Conservation (phyloP, 1,284 basidiomycete genomes). For the Tilletia walkeri region DNA sequence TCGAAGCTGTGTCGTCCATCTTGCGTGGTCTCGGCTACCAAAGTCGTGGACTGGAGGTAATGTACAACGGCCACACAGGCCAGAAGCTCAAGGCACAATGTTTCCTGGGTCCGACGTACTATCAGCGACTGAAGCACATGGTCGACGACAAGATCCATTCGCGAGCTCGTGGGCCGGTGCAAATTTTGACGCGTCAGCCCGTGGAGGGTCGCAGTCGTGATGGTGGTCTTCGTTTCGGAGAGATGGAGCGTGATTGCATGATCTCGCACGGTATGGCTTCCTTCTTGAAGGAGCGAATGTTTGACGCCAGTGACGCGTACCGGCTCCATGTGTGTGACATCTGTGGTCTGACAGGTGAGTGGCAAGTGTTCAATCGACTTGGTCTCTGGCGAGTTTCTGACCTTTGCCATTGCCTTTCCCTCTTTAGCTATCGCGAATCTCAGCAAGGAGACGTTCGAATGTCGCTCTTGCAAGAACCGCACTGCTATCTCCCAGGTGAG, state of each 20-base stretch:
- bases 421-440: conserved; percentile 46
- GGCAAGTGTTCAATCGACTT: neutral
- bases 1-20: conserved; percentile 67
- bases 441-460: conserved; percentile 53
- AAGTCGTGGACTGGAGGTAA: conserved; percentile 88
- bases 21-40: conserved; percentile 61
- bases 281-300: conserved; percentile 67
- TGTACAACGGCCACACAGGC: conserved; percentile 98
- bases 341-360: conserved; percentile 42
- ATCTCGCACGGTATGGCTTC: conserved; percentile 98
- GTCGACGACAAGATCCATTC: conserved; percentile 99
- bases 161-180: conserved; percentile 91
- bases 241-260: conserved; percentile 99
- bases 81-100: conserved; percentile 95
- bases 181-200: conserved; percentile 94
- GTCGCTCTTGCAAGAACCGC: conserved; percentile 51
- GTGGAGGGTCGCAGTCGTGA: conserved; percentile 99
- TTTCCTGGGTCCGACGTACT: conserved; percentile 98
- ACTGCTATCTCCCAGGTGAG: conserved; percentile 52
- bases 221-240: conserved; percentile 98
- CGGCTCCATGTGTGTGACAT: conserved; percentile 53
- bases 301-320: conserved; percentile 53
- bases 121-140: conserved; percentile 99
- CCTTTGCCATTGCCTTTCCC: neutral
- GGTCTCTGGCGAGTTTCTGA: neutral